These are phyloP conservation scores for Tinospora cordifolia DNA, from an alignment of 164 flowering plant species.

Conservation along the genomic window DNA sequence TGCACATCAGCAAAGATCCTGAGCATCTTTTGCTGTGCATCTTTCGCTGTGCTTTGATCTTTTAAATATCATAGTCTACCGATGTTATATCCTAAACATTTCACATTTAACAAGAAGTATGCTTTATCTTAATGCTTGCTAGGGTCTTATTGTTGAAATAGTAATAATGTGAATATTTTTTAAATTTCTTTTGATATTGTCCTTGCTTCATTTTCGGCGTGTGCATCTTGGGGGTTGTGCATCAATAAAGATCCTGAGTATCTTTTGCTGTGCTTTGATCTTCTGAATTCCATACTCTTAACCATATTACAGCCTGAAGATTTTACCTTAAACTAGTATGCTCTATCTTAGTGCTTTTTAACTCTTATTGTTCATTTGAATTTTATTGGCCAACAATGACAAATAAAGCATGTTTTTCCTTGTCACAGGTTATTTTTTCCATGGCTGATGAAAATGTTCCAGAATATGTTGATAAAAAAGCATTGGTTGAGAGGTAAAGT, in stretches of 20 bases:
- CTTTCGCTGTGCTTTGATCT: too few relatives aligned
- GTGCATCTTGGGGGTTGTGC: neutral
- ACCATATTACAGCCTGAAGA: neutral
- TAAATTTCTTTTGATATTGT: neutral
- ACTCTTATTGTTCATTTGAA: neutral
- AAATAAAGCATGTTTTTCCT: neutral
- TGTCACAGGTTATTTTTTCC: conserved; percentile 80
- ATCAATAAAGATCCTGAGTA: neutral
- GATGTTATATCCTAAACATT: too few relatives aligned
- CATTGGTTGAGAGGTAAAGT: conserved; percentile 71
- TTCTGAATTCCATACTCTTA: neutral
- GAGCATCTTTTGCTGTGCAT: too few relatives aligned
- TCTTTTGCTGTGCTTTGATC: neutral
- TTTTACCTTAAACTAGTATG: neutral
- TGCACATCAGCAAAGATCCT: too few relatives aligned
- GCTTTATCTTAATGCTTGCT: too few relatives aligned
- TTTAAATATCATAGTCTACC: too few relatives aligned
- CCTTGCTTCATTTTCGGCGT: neutral
- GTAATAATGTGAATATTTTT: too few relatives aligned
- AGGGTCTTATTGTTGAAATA: too few relatives aligned
- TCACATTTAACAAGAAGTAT: too few relatives aligned
- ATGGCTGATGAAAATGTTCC: conserved; percentile 97
- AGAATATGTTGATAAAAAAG: conserved; percentile 86
- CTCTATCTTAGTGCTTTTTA: neutral
- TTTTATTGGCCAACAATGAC: neutral